Evolutionary conservation across 352 stramenopile species (phyloP).

Genomic region (Phytophthora crassamura): DNA sequence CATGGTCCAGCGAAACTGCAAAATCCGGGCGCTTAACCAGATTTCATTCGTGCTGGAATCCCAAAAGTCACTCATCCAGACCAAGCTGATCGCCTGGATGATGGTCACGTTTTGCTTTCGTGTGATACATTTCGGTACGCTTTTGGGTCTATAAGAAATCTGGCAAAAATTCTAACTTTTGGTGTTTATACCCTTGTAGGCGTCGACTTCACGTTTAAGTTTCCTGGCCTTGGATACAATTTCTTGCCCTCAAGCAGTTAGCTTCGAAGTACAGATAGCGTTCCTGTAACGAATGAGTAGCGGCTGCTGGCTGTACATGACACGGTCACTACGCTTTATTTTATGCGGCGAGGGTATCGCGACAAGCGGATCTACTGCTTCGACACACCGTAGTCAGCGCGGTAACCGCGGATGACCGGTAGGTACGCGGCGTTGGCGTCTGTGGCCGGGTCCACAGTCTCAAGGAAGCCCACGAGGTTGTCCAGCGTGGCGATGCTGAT

Average conservation of each 20-base stretch:
- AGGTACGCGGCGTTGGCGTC: slow-evolving; percentile 71
- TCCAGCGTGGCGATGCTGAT: slow-evolving; percentile 95
- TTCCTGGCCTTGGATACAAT: too few relatives aligned
- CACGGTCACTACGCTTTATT: slow-evolving; percentile 8
- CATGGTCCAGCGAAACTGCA: slow-evolving; percentile 4
- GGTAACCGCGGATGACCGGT: slow-evolving; percentile 77
- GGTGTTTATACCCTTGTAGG: too few relatives aligned
- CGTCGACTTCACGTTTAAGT: too few relatives aligned
- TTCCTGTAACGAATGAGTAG: too few relatives aligned
- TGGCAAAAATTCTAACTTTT: too few relatives aligned
- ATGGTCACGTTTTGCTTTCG: slow-evolving; percentile 6
- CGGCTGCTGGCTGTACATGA: too few relatives aligned
- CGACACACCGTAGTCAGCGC: slow-evolving; percentile 78
- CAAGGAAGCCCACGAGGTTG: slow-evolving; percentile 92
- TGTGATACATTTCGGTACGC: slow-evolving; percentile 3
- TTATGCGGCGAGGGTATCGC: slow-evolving; percentile 13
- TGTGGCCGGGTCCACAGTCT: slow-evolving; percentile 47
- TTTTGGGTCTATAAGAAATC: too few relatives aligned
- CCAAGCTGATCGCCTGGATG: slow-evolving; percentile 41
- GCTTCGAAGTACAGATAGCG: too few relatives aligned
- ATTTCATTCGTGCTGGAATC: slow-evolving; percentile 47
- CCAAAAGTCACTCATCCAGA: slow-evolving; percentile 35
- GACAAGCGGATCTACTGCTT: slow-evolving; percentile 25
- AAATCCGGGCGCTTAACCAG: slow-evolving; percentile 22
- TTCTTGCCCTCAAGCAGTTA: too few relatives aligned